These are phyloP conservation scores for Leccinum pachyderme DNA, from an alignment of 1,284 basidiomycete genomes.

Conservation along the genomic window DNA sequence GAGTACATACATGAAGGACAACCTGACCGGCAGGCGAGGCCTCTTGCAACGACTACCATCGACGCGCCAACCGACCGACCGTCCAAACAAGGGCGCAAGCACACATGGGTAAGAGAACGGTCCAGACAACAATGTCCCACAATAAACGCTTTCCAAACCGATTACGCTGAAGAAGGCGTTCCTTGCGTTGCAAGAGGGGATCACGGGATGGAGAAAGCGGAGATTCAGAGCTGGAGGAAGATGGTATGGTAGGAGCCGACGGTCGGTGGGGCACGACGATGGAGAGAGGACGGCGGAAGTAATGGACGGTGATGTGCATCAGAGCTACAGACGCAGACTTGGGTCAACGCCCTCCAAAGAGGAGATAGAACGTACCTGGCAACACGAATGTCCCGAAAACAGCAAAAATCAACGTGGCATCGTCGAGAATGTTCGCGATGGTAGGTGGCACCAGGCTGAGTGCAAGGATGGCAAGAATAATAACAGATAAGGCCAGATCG, in stretches of 20 bases:
- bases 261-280: slow-evolving; percentile 58
- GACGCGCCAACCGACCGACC: slow-evolving; percentile 43
- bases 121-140: slow-evolving; percentile 74
- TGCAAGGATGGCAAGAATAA: slow-evolving; percentile 40
- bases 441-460: slow-evolving; percentile 44
- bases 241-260: slow-evolving; percentile 21
- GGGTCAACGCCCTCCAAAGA: not conserved
- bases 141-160: slow-evolving; percentile 60
- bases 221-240: slow-evolving; percentile 6
- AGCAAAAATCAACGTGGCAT: slow-evolving; percentile 47
- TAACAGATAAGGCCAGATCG: slow-evolving; percentile 46
- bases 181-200: slow-evolving; percentile 71
- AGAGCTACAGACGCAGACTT: slow-evolving; percentile 39
- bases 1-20: not conserved
- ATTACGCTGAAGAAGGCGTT: slow-evolving; percentile 63
- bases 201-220: slow-evolving; percentile 39
- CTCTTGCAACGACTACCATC: slow-evolving; percentile 35
- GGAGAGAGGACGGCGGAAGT: slow-evolving; percentile 65
- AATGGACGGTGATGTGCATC: slow-evolving; percentile 64
- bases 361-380: slow-evolving; percentile 44
- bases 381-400: slow-evolving; percentile 57
- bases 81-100: slow-evolving; percentile 53
- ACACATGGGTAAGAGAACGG: slow-evolving; percentile 53
- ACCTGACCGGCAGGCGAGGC: slow-evolving; percentile 11
- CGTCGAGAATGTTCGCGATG: slow-evolving; percentile 40